A percentile compares a stretch with the other conserved stretches of the same genome.
These are phyloP conservation scores for Sugiyamaella qingdaonensis DNA, from an alignment of 805 yeast genomes.

Conservation along the genomic window DNA sequence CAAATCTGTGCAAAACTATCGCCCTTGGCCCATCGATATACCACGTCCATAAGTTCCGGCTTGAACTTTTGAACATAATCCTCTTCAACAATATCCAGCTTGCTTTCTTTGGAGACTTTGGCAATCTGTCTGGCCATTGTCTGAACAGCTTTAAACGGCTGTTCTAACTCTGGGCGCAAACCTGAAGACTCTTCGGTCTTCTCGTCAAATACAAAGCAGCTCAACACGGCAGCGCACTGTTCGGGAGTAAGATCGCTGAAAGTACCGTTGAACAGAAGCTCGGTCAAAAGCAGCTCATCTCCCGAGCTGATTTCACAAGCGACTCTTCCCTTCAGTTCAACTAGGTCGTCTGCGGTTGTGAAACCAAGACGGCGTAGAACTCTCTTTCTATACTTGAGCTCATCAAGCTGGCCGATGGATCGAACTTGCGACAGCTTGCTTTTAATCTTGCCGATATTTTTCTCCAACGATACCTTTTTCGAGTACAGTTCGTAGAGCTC, in stretches of 20 bases:
- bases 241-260: conserved; percentile 84
- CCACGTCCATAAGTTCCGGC: conserved; percentile 95
- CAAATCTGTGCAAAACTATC: conserved; percentile 95
- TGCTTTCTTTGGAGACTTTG: conserved; percentile 81
- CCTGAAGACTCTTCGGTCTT: conserved; percentile 82
- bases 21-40: conserved; percentile 94
- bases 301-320: conserved; percentile 96
- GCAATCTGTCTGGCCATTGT: conserved; percentile 92
- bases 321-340: conserved; percentile 94
- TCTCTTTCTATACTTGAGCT: conserved; percentile 85
- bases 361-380: conserved; percentile 90
- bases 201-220: conserved; percentile 97
- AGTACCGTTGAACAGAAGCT: conserved; percentile 90
- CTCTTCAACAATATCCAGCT: conserved; percentile 83
- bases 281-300: conserved; percentile 73
- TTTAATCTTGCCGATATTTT: conserved; percentile 54
- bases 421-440: conserved; percentile 75
- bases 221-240: conserved; percentile 85
- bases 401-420: conserved; percentile 90
- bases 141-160: conserved; percentile 81
- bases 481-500: conserved; percentile 64
- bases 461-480: conserved; percentile 57
- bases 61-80: conserved; percentile 91
- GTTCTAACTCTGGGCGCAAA: conserved; percentile 84
- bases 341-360: conserved; percentile 82